Percentiles rank a stretch among this genome's conserved stretches.
These are phyloP conservation scores for Biscutella auriculata DNA, from an alignment of 441 rosid genomes.

Conservation along the genomic window DNA sequence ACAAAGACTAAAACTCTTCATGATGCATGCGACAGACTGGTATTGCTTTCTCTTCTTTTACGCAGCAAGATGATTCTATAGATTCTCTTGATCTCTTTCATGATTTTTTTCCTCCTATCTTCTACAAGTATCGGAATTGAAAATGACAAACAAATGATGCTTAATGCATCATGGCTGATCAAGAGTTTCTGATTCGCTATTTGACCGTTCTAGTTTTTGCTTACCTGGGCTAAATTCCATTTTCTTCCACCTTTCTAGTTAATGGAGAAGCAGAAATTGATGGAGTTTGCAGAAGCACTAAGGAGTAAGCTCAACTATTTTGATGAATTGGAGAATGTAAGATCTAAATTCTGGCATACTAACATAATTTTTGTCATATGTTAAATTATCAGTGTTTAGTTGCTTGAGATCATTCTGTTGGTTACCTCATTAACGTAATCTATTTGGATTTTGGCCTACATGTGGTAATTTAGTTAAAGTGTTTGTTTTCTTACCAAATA, in stretches of 20 bases:
- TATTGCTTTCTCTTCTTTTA: constrained; percentile 24
- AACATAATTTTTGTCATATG: constrained; percentile 6
- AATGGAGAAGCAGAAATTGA: constrained; percentile 78
- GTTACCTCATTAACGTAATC: neutral
- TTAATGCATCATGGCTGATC: neutral
- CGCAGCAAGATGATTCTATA: neutral
- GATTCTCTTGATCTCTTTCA: neutral
- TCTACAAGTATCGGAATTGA: neutral
- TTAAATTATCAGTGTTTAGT: neutral
- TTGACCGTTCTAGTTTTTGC: neutral
- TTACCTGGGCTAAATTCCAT: constrained; percentile 6
- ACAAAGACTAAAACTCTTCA: constrained; percentile 98
- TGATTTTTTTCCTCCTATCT: neutral
- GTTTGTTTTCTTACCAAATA: neutral
- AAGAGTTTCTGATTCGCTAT: neutral
- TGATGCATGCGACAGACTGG: constrained; percentile 95
- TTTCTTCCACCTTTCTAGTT: constrained; percentile 31
- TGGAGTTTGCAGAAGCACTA: constrained; percentile 91
- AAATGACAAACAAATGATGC: neutral
- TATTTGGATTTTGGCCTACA: neutral
- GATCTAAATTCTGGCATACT: constrained; percentile 45
- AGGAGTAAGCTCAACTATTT: constrained; percentile 86
- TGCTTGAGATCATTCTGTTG: neutral
- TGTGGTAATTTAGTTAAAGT: neutral
- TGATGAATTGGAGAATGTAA: constrained; percentile 99